Conservation (phyloP, 2,329 filamentous ascomycete species). For the Calonectria pauciramosa region DNA sequence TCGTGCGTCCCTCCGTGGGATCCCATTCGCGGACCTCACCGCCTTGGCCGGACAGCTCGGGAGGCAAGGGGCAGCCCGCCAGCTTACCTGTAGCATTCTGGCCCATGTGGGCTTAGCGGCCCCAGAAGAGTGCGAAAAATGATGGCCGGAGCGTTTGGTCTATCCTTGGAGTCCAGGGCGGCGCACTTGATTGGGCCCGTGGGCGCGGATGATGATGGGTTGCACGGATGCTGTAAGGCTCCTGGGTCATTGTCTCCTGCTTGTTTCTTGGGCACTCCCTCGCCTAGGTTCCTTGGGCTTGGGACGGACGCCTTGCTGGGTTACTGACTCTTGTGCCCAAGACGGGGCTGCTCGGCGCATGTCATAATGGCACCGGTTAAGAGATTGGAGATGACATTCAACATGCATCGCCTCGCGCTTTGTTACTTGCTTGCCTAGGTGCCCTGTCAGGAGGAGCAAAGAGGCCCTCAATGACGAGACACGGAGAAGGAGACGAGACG, state of each 20-base stretch:
- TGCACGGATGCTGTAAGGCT: constrained; percentile 16
- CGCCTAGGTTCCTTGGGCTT: neutral
- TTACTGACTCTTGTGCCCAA: neutral
- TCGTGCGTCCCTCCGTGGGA: constrained; percentile 33
- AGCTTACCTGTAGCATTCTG: constrained; percentile 14
- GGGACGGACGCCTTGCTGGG: constrained; percentile 1
- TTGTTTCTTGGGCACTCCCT: neutral
- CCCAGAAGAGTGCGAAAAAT: constrained; percentile 10
- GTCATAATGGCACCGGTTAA: neutral
- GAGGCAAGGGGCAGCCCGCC: constrained; percentile 28
- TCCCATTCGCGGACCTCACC: constrained; percentile 44
- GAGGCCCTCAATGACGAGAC: neutral
- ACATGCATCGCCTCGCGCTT: neutral
- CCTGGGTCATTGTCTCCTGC: neutral
- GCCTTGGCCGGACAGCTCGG: constrained; percentile 43
- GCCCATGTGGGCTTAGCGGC: constrained; percentile 20
- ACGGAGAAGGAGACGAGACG: constrained; percentile 12
- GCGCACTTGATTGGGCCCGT: constrained; percentile 23
- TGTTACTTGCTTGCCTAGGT: neutral
- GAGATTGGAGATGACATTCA: neutral
- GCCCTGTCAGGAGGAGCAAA: constrained; percentile 4
- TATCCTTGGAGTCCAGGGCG: constrained; percentile 13
- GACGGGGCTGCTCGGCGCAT: neutral
- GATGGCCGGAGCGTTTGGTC: constrained; percentile 19
- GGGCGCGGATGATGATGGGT: constrained; percentile 19